Conservation (phyloP, 2,329 filamentous ascomycete genomes). For the Teratosphaeria gauchensis region DNA sequence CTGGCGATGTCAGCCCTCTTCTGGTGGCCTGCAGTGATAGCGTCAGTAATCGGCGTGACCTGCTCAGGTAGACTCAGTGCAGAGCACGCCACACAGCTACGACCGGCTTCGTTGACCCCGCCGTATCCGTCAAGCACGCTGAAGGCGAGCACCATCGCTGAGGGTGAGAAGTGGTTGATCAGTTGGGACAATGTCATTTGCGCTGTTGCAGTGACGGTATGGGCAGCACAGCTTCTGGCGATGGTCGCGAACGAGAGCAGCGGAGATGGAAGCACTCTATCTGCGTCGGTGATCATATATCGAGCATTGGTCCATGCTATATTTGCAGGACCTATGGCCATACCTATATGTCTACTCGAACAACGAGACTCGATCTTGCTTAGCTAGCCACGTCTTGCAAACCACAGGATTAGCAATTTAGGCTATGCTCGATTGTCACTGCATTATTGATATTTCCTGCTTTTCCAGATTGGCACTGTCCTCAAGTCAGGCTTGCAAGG, state of each 20-base stretch:
- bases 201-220: conserved; percentile 1
- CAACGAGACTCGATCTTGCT: background rate
- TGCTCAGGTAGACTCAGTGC: background rate
- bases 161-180: conserved; percentile 1
- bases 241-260: background rate
- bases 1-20: background rate
- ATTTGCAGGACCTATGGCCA: background rate
- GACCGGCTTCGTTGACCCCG: background rate
- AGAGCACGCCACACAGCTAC: background rate
- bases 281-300: background rate
- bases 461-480: too few species aligned
- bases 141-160: background rate
- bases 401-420: background rate
- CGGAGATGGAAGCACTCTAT: background rate
- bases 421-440: background rate
- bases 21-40: background rate
- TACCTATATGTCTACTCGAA: background rate
- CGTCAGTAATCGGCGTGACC: background rate
- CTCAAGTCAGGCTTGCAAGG: too few species aligned
- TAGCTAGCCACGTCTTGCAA: background rate
- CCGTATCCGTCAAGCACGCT: background rate
- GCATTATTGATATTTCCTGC: background rate
- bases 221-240: background rate
- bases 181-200: conserved; percentile 2
- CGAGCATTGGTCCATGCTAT: background rate